Evolutionary conservation across 805 yeast species (phyloP).

Genomic region (Ogataea henricii): DNA sequence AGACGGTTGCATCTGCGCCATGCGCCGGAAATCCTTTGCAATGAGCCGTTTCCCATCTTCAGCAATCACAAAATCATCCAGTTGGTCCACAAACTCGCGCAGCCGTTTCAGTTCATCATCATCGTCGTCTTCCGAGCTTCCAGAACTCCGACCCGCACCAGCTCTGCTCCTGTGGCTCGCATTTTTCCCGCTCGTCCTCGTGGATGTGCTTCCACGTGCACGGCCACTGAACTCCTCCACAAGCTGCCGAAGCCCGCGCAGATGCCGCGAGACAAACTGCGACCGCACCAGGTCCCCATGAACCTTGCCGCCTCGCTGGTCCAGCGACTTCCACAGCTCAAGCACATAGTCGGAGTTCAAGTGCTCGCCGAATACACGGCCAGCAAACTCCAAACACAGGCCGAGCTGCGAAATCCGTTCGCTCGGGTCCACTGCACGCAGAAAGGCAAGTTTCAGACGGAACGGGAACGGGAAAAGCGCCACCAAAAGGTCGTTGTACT

Average conservation of each 20-base stretch:
- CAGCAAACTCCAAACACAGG: constrained; percentile 26
- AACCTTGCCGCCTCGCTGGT: constrained; percentile 20
- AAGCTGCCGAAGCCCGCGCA: constrained; percentile 29
- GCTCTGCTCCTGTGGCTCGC: constrained; percentile 6
- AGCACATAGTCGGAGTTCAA: constrained; percentile 27
- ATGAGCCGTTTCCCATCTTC: constrained; percentile 45
- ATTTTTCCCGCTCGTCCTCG: not conserved
- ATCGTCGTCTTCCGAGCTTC: constrained; percentile 31
- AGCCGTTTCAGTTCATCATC: constrained; percentile 42
- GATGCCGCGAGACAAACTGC: constrained; percentile 31
- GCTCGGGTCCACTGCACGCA: constrained; percentile 13
- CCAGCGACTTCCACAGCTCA: constrained; percentile 35
- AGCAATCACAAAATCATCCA: constrained; percentile 37
- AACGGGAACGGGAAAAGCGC: constrained; percentile 36
- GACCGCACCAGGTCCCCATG: constrained; percentile 29
- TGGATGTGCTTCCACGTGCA: no score
- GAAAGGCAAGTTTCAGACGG: constrained; percentile 21
- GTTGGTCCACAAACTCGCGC: constrained; percentile 32
- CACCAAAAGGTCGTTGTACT: constrained; percentile 28
- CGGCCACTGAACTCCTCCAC: constrained; percentile 25
- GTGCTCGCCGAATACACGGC: constrained; percentile 28
- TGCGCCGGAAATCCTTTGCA: constrained; percentile 53
- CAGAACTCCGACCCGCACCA: constrained; percentile 5
- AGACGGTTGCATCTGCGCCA: constrained; percentile 55
- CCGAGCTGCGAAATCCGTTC: constrained; percentile 17